Evolutionary conservation across 73 alveolate species (phyloP).

Genomic region (Tetrahymena borealis): DNA sequence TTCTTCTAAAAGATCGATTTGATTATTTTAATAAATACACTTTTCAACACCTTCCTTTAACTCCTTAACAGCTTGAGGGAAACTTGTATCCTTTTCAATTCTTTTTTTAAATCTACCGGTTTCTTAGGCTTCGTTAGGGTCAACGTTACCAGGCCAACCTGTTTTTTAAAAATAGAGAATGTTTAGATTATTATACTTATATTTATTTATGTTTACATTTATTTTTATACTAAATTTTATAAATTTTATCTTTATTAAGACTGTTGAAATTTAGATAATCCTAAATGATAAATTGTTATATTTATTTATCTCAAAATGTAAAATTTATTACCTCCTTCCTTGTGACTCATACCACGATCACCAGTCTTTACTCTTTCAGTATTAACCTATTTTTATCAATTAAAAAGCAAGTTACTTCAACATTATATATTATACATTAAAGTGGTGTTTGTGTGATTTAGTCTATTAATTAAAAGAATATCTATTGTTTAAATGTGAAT

Average conservation of each 20-base stretch:
- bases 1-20: conserved; percentile 96
- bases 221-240: neutral
- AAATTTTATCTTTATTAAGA: neutral
- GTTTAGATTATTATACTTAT: neutral
- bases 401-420: neutral
- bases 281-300: neutral
- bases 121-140: conserved; percentile 74
- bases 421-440: neutral
- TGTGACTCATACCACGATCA: conserved; percentile 81
- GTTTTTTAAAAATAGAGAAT: neutral
- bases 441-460: too few relatives aligned
- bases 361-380: conserved; percentile 81
- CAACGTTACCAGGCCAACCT: conserved; percentile 88
- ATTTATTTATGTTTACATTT: too few relatives aligned
- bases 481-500: neutral
- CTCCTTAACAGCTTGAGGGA: conserved; percentile 79
- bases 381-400: conserved; percentile 67
- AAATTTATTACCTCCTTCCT: conserved; percentile 70
- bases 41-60: conserved; percentile 71
- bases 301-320: neutral
- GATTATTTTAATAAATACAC: conserved; percentile 86
- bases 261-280: neutral
- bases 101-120: conserved; percentile 67
- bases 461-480: too few relatives aligned
- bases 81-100: conserved; percentile 74